Percentiles rank a stretch among this genome's conserved stretches.
Conservation (phyloP, 2,329 filamentous ascomycete species). For the Aspergillus ochraceus region DNA sequence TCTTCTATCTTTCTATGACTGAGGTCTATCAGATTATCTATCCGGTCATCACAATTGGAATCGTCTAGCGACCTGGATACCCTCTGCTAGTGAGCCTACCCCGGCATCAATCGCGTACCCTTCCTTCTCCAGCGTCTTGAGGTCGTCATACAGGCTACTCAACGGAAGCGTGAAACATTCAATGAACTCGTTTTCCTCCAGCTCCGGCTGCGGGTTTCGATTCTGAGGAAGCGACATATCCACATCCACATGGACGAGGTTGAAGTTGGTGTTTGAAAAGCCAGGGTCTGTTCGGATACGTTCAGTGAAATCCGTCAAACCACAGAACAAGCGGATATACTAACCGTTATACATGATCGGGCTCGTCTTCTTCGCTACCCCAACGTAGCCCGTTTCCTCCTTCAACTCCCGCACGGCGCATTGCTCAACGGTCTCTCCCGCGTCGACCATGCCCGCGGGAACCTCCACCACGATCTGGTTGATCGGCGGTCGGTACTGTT, state of each 20-base stretch:
- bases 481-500: conserved; percentile 62
- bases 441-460: conserved; percentile 61
- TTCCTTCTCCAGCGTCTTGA: conserved; percentile 64
- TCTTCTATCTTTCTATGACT: background rate
- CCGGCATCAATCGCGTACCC: conserved; percentile 79
- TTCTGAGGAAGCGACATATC: conserved; percentile 70
- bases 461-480: conserved; percentile 61
- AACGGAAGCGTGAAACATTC: conserved; percentile 73
- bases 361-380: conserved; percentile 41
- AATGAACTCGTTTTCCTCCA: conserved; percentile 81
- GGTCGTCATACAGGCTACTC: conserved; percentile 63
- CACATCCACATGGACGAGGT: conserved; percentile 67
- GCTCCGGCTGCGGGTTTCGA: conserved; percentile 64
- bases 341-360: conserved; percentile 44
- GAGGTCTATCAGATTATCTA: background rate
- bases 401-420: conserved; percentile 60
- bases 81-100: conserved; percentile 75
- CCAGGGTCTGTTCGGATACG: conserved; percentile 40
- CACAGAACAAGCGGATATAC: conserved; percentile 26
- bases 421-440: conserved; percentile 55
- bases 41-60: conserved; percentile 16
- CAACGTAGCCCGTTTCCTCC: conserved; percentile 66
- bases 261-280: conserved; percentile 51
- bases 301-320: no score
- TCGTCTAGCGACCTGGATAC: conserved; percentile 68